Base-by-base conservation (phyloP, 441 rosid genomes). In the Sinapis alba region DNA sequence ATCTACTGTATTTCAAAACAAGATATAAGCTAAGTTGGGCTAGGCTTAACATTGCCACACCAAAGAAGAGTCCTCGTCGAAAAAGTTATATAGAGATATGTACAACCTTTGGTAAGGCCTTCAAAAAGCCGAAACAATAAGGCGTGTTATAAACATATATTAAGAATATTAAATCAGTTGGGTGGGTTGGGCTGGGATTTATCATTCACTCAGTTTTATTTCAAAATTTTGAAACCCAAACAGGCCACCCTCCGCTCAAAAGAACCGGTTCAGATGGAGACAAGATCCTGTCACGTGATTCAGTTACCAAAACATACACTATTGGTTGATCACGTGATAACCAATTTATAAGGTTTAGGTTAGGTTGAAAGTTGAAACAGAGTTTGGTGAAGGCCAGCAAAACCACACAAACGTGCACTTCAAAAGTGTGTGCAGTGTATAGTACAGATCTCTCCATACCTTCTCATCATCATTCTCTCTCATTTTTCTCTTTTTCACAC, bases 251-350 rank as follows among this genome's bases (percentile, higher is more conserved):
- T 41, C 50, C 50, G 16, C 50, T 41, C 2, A 13, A 41, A 41
- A 13, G 7, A 41, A 41, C 50, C 50, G 50, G 50, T 41, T 41
- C 50, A 13, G 50, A 9, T 36, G n/a, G 50, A 41, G 16, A 13
- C 50, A 41, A 41, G 50, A 41, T 41, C 13, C 50, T n/a, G 16
- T 41, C 50, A 13, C 15, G 50, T 5, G 50, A 41, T 41, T 4
- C 16, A 41, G 50, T 27, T 23, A 23, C 26, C 51, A 45, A 15
- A n/a, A n/a, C 8, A 15, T 9, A 71, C 71, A 71, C 58, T 61
- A 76, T 70, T 65, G 80, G 80, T 77, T 71, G 65, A 71, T 50
- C 76, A 77, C 76, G 76, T 77, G 76, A 71, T 59, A 65, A 65
- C 72, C 74, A 75, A 70, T 56, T 69, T 5, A 70, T 58, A 71